phyloP scores from a whole-genome alignment of 2,329 filamentous ascomycete species.

The Achaetomium macrosporum region DNA sequence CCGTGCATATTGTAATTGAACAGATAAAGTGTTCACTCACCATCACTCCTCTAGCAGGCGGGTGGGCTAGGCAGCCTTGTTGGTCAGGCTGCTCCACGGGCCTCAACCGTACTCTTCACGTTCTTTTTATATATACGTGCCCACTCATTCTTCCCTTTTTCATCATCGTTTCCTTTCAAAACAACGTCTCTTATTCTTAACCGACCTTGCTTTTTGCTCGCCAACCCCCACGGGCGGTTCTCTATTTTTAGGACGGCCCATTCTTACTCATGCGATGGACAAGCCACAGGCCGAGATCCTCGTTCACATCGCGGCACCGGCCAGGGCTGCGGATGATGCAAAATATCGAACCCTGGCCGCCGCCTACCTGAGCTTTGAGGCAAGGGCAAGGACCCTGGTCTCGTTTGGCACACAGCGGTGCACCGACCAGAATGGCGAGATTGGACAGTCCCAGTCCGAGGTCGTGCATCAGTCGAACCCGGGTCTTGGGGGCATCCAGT shows the following conservation, averaged over 20 bases:
- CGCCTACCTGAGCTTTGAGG: conserved; percentile 46
- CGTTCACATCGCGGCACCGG: conserved; percentile 49
- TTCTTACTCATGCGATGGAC: conserved; percentile 13
- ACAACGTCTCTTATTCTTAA: no score
- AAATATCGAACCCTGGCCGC: conserved; percentile 44
- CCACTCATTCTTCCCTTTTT: neutral
- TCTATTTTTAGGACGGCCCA: neutral
- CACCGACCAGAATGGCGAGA: neutral
- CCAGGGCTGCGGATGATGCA: conserved; percentile 42
- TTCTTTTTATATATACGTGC: neutral
- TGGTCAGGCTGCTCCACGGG: neutral
- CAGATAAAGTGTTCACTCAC: neutral
- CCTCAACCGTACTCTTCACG: neutral
- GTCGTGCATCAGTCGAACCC: neutral
- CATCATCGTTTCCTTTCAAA: neutral
- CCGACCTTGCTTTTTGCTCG: no score
- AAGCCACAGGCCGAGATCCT: conserved; percentile 45
- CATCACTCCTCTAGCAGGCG: neutral
- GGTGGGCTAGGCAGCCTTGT: conserved; percentile 4
- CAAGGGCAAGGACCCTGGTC: conserved; percentile 21
- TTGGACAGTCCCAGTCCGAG: neutral
- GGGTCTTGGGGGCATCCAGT: conserved; percentile 14
- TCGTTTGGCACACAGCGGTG: neutral
- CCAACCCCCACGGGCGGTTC: no score
- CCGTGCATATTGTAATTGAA: neutral